Percentiles rank a stretch among this genome's conserved stretches.
phyloP scores from a whole-genome alignment of 306 rosid species.

The Vigna nakashimae region DNA sequence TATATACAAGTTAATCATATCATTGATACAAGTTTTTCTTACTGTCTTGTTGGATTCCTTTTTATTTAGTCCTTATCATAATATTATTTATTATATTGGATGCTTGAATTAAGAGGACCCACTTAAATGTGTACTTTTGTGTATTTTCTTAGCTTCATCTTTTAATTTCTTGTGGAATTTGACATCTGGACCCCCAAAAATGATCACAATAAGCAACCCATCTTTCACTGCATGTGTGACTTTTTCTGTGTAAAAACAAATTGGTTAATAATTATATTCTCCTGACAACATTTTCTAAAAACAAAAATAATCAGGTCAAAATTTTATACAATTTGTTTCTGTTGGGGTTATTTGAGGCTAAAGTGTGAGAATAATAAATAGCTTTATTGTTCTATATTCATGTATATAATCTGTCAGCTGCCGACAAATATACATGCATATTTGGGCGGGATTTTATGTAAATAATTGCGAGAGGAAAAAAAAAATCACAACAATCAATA shows the following conservation, averaged over 20 bases:
- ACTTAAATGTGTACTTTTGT: slow-evolving; percentile 22
- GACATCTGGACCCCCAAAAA: slow-evolving; percentile 23
- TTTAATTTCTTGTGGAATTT: slow-evolving; percentile 31
- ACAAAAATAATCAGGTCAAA: background rate
- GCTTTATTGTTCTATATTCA: background rate
- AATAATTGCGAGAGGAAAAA: background rate
- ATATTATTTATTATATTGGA: slow-evolving; percentile 28
- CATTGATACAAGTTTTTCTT: slow-evolving; percentile 2
- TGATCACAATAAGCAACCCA: slow-evolving; percentile 41
- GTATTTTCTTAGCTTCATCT: slow-evolving; percentile 34
- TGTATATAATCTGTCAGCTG: background rate
- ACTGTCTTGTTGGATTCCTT: slow-evolving; percentile 48
- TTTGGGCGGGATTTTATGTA: background rate
- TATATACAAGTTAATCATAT: background rate
- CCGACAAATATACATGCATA: slow-evolving; percentile 29
- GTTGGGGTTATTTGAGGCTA: background rate
- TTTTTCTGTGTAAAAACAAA: background rate
- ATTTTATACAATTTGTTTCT: background rate
- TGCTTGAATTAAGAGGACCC: slow-evolving; percentile 44
- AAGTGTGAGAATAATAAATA: background rate
- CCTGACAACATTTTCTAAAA: background rate
- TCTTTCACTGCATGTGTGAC: slow-evolving; percentile 12
- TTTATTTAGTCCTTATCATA: slow-evolving; percentile 42
- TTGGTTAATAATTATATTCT: background rate
- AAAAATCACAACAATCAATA: slow-evolving; percentile 40